A percentile compares a stretch with the other conserved stretches of the same genome.
phyloP scores from a whole-genome alignment of 352 stramenopile species.

The Pseudoperonospora humuli region DNA sequence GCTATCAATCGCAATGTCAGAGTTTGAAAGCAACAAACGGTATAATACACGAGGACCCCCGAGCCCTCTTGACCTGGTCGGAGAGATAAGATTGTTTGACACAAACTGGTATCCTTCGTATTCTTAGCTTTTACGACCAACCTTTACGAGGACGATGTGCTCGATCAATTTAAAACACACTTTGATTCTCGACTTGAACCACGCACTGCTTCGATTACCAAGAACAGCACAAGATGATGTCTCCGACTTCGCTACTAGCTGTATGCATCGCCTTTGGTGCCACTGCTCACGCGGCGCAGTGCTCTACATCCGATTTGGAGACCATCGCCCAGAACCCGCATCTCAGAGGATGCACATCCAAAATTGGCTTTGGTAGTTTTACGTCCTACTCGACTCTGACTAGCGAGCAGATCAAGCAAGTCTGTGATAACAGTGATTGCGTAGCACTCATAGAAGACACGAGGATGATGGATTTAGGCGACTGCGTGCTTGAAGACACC shows the following conservation, averaged over 20 bases:
- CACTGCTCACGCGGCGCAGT: conserved; percentile 3
- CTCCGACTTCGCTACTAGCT: background rate
- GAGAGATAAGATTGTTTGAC: no score
- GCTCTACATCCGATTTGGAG: conserved; percentile 7
- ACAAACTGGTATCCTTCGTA: no score
- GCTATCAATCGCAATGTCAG: no score
- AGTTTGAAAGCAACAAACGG: no score
- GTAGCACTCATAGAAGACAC: conserved; percentile 17
- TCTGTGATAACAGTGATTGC: conserved; percentile 15
- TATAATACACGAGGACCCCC: no score
- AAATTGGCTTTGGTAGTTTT: conserved; percentile 11
- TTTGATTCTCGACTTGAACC: background rate
- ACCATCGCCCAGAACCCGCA: conserved; percentile 6
- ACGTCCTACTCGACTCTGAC: conserved; percentile 6
- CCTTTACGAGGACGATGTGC: no score
- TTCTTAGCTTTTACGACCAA: no score
- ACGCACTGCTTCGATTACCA: background rate
- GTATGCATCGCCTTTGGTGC: background rate
- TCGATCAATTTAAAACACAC: background rate
- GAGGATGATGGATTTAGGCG: conserved; percentile 13
- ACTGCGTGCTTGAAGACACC: conserved; percentile 19
- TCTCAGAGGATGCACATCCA: conserved; percentile 11
- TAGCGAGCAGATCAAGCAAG: conserved; percentile 11
- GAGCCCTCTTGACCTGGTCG: no score
- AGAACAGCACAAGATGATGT: background rate